Evolutionary conservation across 805 yeast species (phyloP).

Genomic region (Clavispora carvajalis): DNA sequence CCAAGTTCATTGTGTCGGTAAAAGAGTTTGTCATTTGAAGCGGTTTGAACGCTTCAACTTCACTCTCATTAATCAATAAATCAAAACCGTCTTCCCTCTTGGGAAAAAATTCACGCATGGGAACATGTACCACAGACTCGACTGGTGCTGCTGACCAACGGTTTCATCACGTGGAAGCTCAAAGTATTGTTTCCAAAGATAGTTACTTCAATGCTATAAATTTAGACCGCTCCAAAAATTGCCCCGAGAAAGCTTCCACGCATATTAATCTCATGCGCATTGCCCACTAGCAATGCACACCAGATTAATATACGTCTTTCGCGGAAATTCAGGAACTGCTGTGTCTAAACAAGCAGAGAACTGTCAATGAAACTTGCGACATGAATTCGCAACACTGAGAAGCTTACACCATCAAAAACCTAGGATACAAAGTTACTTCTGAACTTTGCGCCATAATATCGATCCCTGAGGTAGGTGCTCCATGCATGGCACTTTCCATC

Average conservation of each 20-base stretch:
- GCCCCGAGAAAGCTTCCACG: slow-evolving; percentile 15
- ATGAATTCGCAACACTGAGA: neutral
- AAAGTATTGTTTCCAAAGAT: slow-evolving; percentile 4
- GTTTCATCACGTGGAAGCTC: slow-evolving; percentile 10
- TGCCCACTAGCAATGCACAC: slow-evolving; percentile 10
- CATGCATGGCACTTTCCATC: slow-evolving; percentile 1
- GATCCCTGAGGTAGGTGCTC: slow-evolving; percentile 16
- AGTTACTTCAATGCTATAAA: slow-evolving; percentile 34
- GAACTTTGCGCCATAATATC: slow-evolving; percentile 43
- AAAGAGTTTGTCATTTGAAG: neutral
- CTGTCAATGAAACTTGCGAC: slow-evolving; percentile 9
- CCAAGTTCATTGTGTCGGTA: slow-evolving; percentile 8
- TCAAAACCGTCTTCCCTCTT: slow-evolving; percentile 1
- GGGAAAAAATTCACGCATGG: slow-evolving; percentile 1
- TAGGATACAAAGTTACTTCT: slow-evolving; percentile 38
- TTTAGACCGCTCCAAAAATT: slow-evolving; percentile 5
- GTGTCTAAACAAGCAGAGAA: slow-evolving; percentile 27
- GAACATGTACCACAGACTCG: slow-evolving; percentile 26
- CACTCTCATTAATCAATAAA: slow-evolving; percentile 1
- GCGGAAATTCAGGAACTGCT: neutral
- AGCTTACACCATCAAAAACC: slow-evolving; percentile 1
- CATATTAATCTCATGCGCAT: slow-evolving; percentile 16
- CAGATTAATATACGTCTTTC: slow-evolving; percentile 20
- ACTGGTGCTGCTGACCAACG: slow-evolving; percentile 38
- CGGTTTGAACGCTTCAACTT: neutral